Conservation (phyloP, 441 rosid genomes). For the Bruguiera hainesii region DNA sequence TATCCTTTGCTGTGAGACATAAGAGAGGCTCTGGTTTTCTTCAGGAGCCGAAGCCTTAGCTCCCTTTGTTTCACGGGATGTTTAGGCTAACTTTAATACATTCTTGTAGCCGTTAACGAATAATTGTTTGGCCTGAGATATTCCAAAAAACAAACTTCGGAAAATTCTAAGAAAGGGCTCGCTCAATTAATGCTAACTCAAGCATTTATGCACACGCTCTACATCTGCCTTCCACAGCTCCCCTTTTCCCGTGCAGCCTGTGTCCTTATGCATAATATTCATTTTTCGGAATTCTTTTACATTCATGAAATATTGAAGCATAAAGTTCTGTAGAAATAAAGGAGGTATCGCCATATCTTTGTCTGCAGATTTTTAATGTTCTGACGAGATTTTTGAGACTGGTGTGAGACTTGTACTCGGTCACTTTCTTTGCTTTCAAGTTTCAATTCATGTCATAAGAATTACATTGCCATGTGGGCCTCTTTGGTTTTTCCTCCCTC, state of each 20-base stretch:
- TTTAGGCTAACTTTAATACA: slow-evolving; percentile 42
- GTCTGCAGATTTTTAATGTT: no score
- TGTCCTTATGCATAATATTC: slow-evolving; percentile 10
- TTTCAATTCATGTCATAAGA: no score
- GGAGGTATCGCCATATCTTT: no score
- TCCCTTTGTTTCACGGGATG: slow-evolving; percentile 57
- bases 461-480: no score
- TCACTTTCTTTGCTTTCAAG: no score
- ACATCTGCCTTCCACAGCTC: slow-evolving; percentile 10
- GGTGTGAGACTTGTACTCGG: no score
- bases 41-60: slow-evolving; percentile 23
- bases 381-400: no score
- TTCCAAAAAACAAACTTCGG: neutral
- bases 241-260: slow-evolving; percentile 18
- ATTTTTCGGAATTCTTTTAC: slow-evolving; percentile 11
- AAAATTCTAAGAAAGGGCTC: neutral
- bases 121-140: slow-evolving; percentile 9
- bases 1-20: slow-evolving; percentile 50
- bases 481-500: no score
- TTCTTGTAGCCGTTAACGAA: slow-evolving; percentile 14
- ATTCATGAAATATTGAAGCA: neutral
- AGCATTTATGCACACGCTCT: slow-evolving; percentile 25
- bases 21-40: slow-evolving; percentile 17
- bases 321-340: no score
- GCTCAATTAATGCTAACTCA: slow-evolving; percentile 7